These are phyloP conservation scores for Rosa lucieae DNA, from an alignment of 306 rosid genomes.

Conservation along the genomic window DNA sequence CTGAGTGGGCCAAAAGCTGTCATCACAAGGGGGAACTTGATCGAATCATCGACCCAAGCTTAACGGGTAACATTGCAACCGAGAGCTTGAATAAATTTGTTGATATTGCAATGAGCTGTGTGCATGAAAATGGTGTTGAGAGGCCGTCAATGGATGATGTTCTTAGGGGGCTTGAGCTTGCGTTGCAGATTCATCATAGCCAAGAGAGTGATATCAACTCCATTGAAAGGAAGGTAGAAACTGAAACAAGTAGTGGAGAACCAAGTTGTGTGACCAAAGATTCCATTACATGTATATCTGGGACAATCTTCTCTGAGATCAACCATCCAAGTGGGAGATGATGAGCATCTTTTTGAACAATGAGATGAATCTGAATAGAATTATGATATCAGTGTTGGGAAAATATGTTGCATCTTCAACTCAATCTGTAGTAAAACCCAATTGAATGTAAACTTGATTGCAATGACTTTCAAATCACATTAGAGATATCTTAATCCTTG, in stretches of 20 bases:
- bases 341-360: not conserved
- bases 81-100: constrained; percentile 17
- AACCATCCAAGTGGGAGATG: not conserved
- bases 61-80: constrained; percentile 2
- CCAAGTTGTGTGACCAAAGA: not conserved
- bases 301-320: not conserved
- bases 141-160: constrained; percentile 22
- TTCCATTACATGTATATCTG: not conserved
- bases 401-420: not conserved
- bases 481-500: not conserved
- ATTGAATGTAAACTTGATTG: not conserved
- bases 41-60: constrained; percentile 11
- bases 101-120: constrained; percentile 22
- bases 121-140: constrained; percentile 22
- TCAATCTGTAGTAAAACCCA: not conserved
- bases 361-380: not conserved
- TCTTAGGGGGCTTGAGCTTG: constrained; percentile 6
- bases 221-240: not conserved
- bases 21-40: constrained; percentile 1
- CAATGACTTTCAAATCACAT: not conserved
- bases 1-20: not conserved
- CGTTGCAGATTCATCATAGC: constrained; percentile 12
- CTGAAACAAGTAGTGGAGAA: not conserved
- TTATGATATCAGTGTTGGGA: not conserved
- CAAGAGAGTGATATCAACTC: not conserved